Evolutionary conservation across 2,329 filamentous ascomycete species (phyloP).

Genomic region (Venturia asperata): DNA sequence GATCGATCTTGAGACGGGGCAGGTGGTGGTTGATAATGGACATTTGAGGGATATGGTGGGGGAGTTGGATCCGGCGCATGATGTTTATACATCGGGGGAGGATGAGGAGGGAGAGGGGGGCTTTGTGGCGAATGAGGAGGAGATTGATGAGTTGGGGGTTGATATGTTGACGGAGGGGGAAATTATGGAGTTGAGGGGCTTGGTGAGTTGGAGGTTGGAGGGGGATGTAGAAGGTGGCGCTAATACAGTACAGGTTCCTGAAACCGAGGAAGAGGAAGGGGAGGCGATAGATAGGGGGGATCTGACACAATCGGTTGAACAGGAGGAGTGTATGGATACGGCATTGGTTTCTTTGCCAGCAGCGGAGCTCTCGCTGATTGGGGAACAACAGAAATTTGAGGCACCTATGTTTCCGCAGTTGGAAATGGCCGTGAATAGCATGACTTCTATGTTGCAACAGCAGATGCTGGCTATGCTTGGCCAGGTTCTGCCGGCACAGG

Average conservation of each 20-base stretch:
- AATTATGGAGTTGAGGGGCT: neutral
- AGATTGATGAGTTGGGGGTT: neutral
- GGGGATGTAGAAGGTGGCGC: conserved; percentile 33
- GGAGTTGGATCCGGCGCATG: conserved; percentile 40
- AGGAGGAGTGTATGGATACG: neutral
- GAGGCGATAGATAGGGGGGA: conserved; percentile 26
- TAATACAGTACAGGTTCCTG: neutral
- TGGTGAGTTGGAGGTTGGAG: conserved; percentile 25
- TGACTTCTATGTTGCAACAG: neutral
- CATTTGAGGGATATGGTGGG: conserved; percentile 62
- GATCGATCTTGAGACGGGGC: conserved; percentile 74
- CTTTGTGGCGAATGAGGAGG: neutral
- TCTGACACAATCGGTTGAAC: neutral
- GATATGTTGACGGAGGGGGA: conserved; percentile 8
- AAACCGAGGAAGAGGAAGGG: conserved; percentile 19
- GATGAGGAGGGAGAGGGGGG: neutral
- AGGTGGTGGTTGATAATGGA: conserved; percentile 85
- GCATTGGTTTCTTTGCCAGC: neutral
- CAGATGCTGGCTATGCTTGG: conserved; percentile 10
- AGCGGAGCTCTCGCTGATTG: neutral
- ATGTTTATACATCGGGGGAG: neutral
- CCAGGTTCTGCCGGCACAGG: neutral
- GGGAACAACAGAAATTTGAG: neutral
- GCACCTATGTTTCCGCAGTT: conserved; percentile 14
- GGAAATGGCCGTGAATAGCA: neutral